phyloP scores from a whole-genome alignment of 208 protist genomes.

The Trypanosoma caninum region DNA sequence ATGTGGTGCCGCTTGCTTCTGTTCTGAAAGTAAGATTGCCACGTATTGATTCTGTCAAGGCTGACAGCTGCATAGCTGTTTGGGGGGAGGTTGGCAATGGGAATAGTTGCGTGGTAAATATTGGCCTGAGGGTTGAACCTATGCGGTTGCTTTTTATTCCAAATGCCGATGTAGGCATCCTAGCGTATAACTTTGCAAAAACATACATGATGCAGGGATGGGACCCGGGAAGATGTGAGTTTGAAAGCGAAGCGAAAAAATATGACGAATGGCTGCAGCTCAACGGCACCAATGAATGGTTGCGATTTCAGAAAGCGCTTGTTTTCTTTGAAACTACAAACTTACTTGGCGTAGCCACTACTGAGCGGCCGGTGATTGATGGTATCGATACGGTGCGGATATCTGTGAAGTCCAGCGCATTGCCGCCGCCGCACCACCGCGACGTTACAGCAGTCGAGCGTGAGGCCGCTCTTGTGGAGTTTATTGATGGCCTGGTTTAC shows the following conservation, averaged over 20 bases:
- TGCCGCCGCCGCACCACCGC: constrained; percentile 8
- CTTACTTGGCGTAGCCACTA: background rate
- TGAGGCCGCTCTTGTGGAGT: constrained; percentile 12
- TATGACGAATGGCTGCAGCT: too few relatives aligned
- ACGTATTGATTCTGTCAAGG: background rate
- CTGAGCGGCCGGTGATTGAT: constrained; percentile 17
- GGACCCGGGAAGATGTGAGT: background rate
- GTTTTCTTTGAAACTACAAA: constrained; percentile 12
- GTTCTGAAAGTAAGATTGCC: background rate
- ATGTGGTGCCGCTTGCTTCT: background rate
- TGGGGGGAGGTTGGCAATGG: background rate
- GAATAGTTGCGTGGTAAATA: too few relatives aligned
- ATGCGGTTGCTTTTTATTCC: too few relatives aligned
- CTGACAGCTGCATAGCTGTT: background rate
- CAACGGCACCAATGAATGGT: background rate
- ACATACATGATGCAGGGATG: too few relatives aligned
- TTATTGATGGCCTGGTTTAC: constrained; percentile 8
- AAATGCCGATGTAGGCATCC: too few relatives aligned
- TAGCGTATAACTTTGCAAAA: too few relatives aligned
- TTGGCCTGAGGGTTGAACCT: too few relatives aligned
- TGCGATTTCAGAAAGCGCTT: constrained; percentile 11
- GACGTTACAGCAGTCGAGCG: constrained; percentile 14
- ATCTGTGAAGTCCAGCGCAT: background rate
- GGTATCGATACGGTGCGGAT: constrained; percentile 9
- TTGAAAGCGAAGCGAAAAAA: background rate